A percentile compares a stretch with the other conserved stretches of the same genome.
These are phyloP conservation scores for Emmonsiellopsis sp. DNA, from an alignment of 2,329 filamentous ascomycete species.

Conservation along the genomic window DNA sequence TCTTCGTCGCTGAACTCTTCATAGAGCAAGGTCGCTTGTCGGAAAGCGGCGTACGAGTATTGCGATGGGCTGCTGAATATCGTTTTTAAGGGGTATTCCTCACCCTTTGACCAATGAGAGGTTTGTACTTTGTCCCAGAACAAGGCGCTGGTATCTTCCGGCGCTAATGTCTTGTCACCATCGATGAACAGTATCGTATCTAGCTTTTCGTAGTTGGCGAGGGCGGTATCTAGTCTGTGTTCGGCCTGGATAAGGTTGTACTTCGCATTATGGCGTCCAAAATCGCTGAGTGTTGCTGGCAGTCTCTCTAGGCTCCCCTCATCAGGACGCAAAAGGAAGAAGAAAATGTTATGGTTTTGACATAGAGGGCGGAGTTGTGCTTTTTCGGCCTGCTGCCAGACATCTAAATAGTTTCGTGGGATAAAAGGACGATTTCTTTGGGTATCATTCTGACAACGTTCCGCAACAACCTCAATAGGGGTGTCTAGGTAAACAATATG, in stretches of 20 bases:
- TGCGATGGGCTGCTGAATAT: constrained; percentile 40
- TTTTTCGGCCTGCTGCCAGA: constrained; percentile 43
- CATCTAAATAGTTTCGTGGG: constrained; percentile 30
- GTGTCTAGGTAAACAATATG: constrained; percentile 51
- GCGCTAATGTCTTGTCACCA: constrained; percentile 46
- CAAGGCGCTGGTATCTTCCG: constrained; percentile 40
- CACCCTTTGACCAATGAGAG: not conserved
- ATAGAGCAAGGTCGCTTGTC: constrained; percentile 44
- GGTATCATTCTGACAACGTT: constrained; percentile 31
- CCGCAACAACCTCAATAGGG: constrained; percentile 25
- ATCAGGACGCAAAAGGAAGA: constrained; percentile 22
- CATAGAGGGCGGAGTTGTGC: constrained; percentile 36
- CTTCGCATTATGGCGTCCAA: constrained; percentile 28
- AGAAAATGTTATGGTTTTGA: constrained; percentile 37
- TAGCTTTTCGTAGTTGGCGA: constrained; percentile 9
- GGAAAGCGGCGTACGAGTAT: constrained; percentile 48
- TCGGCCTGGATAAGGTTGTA: constrained; percentile 28
- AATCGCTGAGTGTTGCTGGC: constrained; percentile 26
- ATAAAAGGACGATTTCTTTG: constrained; percentile 23
- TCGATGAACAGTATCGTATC: constrained; percentile 48
- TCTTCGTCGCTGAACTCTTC: constrained; percentile 34
- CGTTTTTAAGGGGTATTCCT: constrained; percentile 22
- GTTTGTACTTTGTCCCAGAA: constrained; percentile 37
- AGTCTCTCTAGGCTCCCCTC: constrained; percentile 10
- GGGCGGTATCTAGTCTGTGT: constrained; percentile 26